phyloP scores from a whole-genome alignment of 352 stramenopile genomes.

The Pelagophyceae sp. region DNA sequence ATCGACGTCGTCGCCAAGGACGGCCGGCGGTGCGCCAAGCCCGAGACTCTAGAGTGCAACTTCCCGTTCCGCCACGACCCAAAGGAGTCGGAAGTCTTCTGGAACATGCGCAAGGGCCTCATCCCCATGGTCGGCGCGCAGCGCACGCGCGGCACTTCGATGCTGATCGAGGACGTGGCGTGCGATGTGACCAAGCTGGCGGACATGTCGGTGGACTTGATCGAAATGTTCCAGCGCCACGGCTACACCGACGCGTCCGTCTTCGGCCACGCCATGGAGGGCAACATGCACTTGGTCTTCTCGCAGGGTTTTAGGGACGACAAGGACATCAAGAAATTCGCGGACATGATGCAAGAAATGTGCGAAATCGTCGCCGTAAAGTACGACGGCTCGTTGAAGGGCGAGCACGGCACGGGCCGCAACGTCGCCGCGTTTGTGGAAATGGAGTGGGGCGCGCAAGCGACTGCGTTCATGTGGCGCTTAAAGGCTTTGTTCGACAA shows the following conservation, averaged over 20 bases:
- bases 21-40: not conserved
- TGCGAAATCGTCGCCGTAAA: conserved; percentile 17
- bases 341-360: conserved; percentile 18
- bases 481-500: conserved; percentile 1
- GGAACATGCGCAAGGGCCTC: conserved; percentile 18
- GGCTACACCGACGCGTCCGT: conserved; percentile 6
- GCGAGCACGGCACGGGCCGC: conserved; percentile 12
- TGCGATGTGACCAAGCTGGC: not conserved
- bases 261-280: conserved; percentile 18
- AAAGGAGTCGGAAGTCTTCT: not conserved
- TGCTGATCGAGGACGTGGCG: conserved; percentile 17
- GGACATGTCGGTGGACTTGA: conserved; percentile 16
- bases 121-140: conserved; percentile 11
- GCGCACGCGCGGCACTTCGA: conserved; percentile 7
- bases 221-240: conserved; percentile 19
- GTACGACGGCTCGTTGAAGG: conserved; percentile 13
- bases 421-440: conserved; percentile 11
- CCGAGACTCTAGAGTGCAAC: not conserved
- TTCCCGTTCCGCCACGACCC: conserved; percentile 9
- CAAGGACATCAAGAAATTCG: conserved; percentile 4
- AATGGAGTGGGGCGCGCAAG: conserved; percentile 14
- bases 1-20: not conserved
- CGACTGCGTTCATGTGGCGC: conserved; percentile 2
- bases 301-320: conserved; percentile 7
- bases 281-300: conserved; percentile 19